These are phyloP conservation scores for Colletotrichum chlorophyti DNA, from an alignment of 2,329 filamentous ascomycete genomes.

Conservation along the genomic window DNA sequence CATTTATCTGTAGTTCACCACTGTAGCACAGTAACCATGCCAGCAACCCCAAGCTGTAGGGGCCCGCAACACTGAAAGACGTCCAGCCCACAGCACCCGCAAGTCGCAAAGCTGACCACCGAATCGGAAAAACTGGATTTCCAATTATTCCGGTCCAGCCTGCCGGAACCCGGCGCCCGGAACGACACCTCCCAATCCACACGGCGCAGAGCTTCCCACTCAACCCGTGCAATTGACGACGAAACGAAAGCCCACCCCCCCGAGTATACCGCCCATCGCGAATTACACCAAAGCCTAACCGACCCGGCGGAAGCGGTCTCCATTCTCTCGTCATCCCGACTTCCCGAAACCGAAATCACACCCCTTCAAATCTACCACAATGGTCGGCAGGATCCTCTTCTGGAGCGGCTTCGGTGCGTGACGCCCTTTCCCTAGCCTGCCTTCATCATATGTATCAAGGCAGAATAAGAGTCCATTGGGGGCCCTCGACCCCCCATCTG, in stretches of 20 bases:
- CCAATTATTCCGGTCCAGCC: slow-evolving; percentile 21
- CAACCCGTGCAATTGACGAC: slow-evolving; percentile 6
- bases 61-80: neutral
- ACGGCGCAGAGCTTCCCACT: slow-evolving; percentile 26
- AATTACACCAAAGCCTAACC: too few species aligned
- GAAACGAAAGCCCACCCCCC: too few species aligned
- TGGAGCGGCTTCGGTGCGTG: slow-evolving; percentile 90
- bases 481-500: too few species aligned
- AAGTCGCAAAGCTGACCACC: neutral
- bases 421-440: slow-evolving; percentile 22
- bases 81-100: neutral
- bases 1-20: too few species aligned
- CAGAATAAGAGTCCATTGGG: too few species aligned
- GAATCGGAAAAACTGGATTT: slow-evolving; percentile 29
- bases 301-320: slow-evolving; percentile 19
- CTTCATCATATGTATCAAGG: neutral
- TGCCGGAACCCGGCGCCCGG: slow-evolving; percentile 2
- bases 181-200: too few species aligned
- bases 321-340: slow-evolving; percentile 11
- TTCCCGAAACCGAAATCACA: neutral
- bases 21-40: too few species aligned
- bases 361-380: slow-evolving; percentile 43
- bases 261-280: too few species aligned
- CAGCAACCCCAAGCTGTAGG: too few species aligned
- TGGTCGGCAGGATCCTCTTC: slow-evolving; percentile 75